Evolutionary conservation across 257 asterid genomes (phyloP).

Genomic region (Lithospermum erythrorhizon): DNA sequence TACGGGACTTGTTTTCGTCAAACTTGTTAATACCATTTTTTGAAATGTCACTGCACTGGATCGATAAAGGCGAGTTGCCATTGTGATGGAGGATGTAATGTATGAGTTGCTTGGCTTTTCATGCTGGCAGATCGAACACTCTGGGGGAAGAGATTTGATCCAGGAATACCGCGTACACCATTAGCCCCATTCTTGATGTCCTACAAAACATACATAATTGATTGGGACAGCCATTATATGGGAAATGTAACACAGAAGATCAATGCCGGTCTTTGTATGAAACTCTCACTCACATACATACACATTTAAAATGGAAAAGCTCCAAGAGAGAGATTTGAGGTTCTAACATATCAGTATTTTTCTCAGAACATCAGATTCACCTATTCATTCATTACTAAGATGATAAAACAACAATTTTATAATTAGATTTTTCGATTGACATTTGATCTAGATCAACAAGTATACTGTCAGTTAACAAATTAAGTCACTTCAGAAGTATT

Average conservation of each 20-base stretch:
- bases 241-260: not conserved
- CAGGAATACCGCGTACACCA: slow-evolving; percentile 56
- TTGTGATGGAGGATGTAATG: slow-evolving; percentile 22
- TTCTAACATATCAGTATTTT: too few relatives aligned
- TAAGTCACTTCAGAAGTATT: not conserved
- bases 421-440: not conserved
- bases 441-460: too few relatives aligned
- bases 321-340: not conserved
- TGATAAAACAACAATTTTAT: not conserved
- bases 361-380: too few relatives aligned
- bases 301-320: not conserved
- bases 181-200: slow-evolving; percentile 60
- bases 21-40: slow-evolving; percentile 51
- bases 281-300: not conserved
- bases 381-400: not conserved
- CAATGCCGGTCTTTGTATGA: not conserved
- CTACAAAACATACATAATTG: slow-evolving; percentile 31
- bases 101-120: slow-evolving; percentile 36
- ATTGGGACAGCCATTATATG: not conserved
- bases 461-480: not conserved
- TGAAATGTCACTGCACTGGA: slow-evolving; percentile 26
- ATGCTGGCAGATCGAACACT: slow-evolving; percentile 71
- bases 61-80: slow-evolving; percentile 24
- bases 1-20: slow-evolving; percentile 45
- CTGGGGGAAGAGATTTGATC: slow-evolving; percentile 85